A percentile compares a stretch with the other conserved stretches of the same genome.
Evolutionary conservation across 2,329 filamentous ascomycete species (phyloP).

Genomic region (Talaromyces sp.): DNA sequence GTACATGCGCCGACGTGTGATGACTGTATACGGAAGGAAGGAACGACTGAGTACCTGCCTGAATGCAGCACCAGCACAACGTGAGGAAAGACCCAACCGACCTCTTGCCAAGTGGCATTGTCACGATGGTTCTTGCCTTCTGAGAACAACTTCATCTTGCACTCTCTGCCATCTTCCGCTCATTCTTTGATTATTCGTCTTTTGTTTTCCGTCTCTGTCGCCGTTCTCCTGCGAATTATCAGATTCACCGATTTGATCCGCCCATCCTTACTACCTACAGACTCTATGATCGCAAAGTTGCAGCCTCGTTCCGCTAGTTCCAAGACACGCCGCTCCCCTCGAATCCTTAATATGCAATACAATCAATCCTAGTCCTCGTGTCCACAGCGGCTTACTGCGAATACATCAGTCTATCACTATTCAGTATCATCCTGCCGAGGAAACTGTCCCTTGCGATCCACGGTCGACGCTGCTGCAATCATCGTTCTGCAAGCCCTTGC

Average conservation of each 20-base stretch:
- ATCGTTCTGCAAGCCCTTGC: constrained; percentile 17
- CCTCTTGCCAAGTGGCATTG: constrained; percentile 7
- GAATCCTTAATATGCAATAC: constrained; percentile 5
- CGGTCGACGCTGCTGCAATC: constrained; percentile 12
- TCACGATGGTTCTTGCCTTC: background rate
- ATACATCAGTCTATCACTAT: background rate
- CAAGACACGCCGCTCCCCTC: background rate
- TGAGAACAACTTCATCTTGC: background rate
- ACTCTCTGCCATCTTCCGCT: background rate
- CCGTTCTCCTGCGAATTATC: background rate
- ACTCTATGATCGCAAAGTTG: background rate
- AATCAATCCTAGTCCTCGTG: background rate
- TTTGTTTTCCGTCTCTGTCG: background rate
- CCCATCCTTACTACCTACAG: background rate
- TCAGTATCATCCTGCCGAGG: background rate
- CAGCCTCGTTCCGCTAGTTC: background rate
- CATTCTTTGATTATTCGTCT: background rate
- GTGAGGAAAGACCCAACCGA: background rate
- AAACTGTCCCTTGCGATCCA: constrained; percentile 19
- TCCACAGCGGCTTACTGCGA: background rate
- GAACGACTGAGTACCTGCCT: constrained; percentile 6
- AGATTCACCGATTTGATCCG: background rate
- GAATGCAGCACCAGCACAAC: constrained; percentile 4
- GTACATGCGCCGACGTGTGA: background rate
- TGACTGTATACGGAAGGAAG: constrained; percentile 5